Base-by-base conservation (phyloP, 164 flowering plant species). In the Houttuynia cordata region DNA sequence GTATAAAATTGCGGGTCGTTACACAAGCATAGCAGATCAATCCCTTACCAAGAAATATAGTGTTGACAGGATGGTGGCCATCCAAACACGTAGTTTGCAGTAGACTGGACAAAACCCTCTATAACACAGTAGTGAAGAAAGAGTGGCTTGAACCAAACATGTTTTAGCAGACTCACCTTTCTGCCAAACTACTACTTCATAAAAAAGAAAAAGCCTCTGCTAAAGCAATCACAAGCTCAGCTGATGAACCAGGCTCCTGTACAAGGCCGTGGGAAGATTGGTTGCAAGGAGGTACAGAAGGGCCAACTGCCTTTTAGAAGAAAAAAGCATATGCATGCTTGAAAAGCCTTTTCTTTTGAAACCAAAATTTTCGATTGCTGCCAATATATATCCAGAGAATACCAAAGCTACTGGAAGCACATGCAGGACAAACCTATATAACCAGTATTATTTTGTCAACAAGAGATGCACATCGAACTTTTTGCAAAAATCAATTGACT, bases 191-290 rank as follows among this genome's bases (percentile, higher is more conserved):
- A 30, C 6, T 6, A 4, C 0, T 8, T n/a, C 9, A 22, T n/a
- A 22, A 52, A 7, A 17, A 52, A 8, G 21, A n/a, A n/a, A n/a
- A 52, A 22, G 55, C n/a, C 10, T 17, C 22, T n/a, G 9, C 23
- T 0, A 52, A 13, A 30, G 17, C 20, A 57, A 30, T 21, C 13
- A 41, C 18, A 54, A 22, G 8, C 20, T 30, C 79, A 90, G 96
- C 96, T 87, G 98, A 76, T 93, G 98, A 76, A 84, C 70, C 78
- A 85, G 74, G 64, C 87, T 82, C 98, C 87, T 90, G 60, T 93
- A 93, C 10, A 90, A 61, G 10, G 92, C 96, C 98, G 90, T 90
- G 6, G 98, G 98, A 59, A 86, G 59, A 72, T 93, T 93, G 51
- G 96, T 81, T 17, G 60, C 79, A 42, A 93, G 81, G 79, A 93